These are phyloP conservation scores for Somion occarium DNA, from an alignment of 1,284 basidiomycete genomes.

Conservation along the genomic window DNA sequence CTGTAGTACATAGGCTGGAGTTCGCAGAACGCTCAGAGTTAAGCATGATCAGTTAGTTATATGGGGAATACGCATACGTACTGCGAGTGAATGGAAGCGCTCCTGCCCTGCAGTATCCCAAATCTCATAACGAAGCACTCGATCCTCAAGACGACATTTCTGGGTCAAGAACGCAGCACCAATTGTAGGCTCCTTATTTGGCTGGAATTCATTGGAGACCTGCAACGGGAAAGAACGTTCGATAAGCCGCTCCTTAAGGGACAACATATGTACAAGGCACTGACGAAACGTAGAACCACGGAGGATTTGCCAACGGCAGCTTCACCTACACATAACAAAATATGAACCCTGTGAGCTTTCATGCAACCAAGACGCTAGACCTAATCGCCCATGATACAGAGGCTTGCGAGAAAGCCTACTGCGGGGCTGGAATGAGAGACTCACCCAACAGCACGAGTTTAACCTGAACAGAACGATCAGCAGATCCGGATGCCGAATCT, in stretches of 20 bases:
- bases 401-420: not conserved
- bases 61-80: slow-evolving; percentile 35
- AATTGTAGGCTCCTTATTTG: slow-evolving; percentile 98
- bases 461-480: slow-evolving; percentile 86
- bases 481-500: slow-evolving; percentile 64
- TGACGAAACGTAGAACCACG: slow-evolving; percentile 94
- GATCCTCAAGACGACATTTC: slow-evolving; percentile 88
- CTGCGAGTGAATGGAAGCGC: slow-evolving; percentile 89
- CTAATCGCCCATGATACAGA: not conserved
- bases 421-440: slow-evolving; percentile 19
- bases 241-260: slow-evolving; percentile 5
- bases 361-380: not conserved
- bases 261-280: slow-evolving; percentile 27
- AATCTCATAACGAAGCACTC: slow-evolving; percentile 92
- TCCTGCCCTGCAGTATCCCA: slow-evolving; percentile 97
- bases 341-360: slow-evolving; percentile 11
- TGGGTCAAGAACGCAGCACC: slow-evolving; percentile 93
- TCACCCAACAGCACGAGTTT: slow-evolving; percentile 84
- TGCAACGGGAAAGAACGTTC: slow-evolving; percentile 25
- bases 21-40: too few species aligned
- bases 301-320: slow-evolving; percentile 99
- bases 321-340: slow-evolving; percentile 62
- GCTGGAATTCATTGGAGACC: slow-evolving; percentile 93
- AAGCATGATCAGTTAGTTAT: too few species aligned
- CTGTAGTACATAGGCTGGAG: slow-evolving; percentile 96